Percentiles rank a stretch among this genome's conserved stretches.
Evolutionary conservation across 2,329 filamentous ascomycete genomes (phyloP).

Genomic region (Biscogniauxia sp.): DNA sequence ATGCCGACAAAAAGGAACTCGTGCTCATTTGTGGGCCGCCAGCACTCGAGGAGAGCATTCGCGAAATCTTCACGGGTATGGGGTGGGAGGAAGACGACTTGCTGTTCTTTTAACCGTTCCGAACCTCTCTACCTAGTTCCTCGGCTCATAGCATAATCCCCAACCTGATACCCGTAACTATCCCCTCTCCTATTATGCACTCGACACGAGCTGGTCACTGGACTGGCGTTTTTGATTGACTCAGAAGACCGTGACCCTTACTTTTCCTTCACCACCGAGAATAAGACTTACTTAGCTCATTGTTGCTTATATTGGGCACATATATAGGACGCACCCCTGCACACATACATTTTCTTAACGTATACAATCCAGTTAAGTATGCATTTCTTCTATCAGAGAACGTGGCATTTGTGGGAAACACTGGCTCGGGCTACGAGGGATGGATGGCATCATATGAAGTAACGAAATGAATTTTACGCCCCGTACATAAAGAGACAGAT

Average conservation of each 20-base stretch:
- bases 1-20: conserved; percentile 50
- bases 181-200: too few species aligned
- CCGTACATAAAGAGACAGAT: background rate
- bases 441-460: background rate
- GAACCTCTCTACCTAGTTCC: background rate
- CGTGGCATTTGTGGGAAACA: background rate
- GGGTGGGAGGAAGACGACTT: conserved; percentile 74
- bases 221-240: too few species aligned
- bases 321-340: too few species aligned
- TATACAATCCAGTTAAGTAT: too few species aligned
- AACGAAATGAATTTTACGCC: background rate
- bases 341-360: too few species aligned
- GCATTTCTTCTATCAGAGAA: too few species aligned
- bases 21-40: conserved; percentile 79
- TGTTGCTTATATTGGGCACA: too few species aligned
- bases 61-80: conserved; percentile 45
- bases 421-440: background rate
- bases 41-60: conserved; percentile 66
- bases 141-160: too few species aligned
- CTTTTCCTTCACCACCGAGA: background rate
- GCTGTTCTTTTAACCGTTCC: conserved; percentile 63
- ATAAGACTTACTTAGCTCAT: too few species aligned
- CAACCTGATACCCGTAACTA: background rate
- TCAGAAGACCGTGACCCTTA: too few species aligned
- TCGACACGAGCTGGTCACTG: too few species aligned